Evolutionary conservation across 2,329 filamentous ascomycete genomes (phyloP).

Genomic region (Sporothrix curviconia): DNA sequence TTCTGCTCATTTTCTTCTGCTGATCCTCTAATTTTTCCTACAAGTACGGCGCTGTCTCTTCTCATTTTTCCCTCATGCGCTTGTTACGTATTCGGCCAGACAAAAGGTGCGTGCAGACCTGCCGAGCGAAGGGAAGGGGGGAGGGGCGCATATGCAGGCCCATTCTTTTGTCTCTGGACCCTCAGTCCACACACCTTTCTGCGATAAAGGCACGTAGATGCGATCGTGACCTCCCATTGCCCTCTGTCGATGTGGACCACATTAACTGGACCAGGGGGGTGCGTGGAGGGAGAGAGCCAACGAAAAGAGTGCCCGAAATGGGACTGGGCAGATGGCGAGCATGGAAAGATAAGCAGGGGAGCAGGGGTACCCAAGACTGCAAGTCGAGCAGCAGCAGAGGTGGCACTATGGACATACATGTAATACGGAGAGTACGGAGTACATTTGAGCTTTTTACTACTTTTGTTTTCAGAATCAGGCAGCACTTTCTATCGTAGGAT

Average conservation of each 20-base stretch:
- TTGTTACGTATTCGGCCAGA: not conserved
- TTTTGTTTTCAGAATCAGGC: no score
- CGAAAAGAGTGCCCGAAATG: constrained; percentile 3
- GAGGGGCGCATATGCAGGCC: not conserved
- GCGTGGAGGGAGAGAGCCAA: not conserved
- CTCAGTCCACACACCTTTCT: constrained; percentile 5
- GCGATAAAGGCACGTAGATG: constrained; percentile 16
- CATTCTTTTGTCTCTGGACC: not conserved
- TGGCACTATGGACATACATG: not conserved
- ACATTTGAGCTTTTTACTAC: no score
- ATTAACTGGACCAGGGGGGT: constrained; percentile 2
- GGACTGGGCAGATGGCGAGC: not conserved
- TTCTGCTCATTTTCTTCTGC: no score
- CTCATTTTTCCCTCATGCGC: not conserved
- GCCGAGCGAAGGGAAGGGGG: constrained; percentile 3
- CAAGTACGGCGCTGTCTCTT: no score
- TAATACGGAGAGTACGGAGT: no score
- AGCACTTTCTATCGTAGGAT: no score
- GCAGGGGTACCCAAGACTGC: not conserved
- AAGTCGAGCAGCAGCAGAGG: not conserved
- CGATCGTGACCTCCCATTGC: constrained; percentile 5
- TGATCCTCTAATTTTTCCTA: no score
- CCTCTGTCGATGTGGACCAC: not conserved
- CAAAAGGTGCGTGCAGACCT: not conserved
- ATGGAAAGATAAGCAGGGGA: not conserved